Conservation (phyloP, 805 yeast genomes). For the Spathaspora girioi region DNA sequence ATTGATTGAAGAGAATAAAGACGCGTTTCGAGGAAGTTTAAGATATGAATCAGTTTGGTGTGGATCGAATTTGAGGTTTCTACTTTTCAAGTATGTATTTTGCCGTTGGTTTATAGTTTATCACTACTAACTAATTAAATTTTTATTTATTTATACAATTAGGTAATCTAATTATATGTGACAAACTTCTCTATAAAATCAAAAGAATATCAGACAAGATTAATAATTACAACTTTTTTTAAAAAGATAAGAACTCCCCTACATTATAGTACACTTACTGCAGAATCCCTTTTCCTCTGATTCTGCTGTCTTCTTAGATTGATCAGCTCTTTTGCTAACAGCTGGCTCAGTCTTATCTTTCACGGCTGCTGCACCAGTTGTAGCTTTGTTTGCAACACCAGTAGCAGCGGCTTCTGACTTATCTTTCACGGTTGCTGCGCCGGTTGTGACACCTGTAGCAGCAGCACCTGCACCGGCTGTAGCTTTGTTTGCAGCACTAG, state of each 20-base stretch:
- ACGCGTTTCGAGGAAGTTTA: neutral
- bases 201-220: neutral
- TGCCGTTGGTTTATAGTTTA: neutral
- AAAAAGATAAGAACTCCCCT: neutral
- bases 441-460: neutral
- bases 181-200: neutral
- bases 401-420: slow-evolving; percentile 3
- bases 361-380: too few species aligned
- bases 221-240: neutral
- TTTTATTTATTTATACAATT: neutral
- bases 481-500: neutral
- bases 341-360: neutral
- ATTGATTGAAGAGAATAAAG: neutral
- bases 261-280: slow-evolving; percentile 18
- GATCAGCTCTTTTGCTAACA: slow-evolving; percentile 9
- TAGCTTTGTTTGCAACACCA: neutral
- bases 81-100: neutral
- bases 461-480: neutral
- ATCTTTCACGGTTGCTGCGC: neutral
- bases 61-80: neutral
- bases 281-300: slow-evolving; percentile 7
- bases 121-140: neutral
- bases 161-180: neutral
- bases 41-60: neutral
- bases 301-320: slow-evolving; percentile 13